Evolutionary conservation across 73 alveolate species (phyloP).

Genomic region (Symbiodinium natans): DNA sequence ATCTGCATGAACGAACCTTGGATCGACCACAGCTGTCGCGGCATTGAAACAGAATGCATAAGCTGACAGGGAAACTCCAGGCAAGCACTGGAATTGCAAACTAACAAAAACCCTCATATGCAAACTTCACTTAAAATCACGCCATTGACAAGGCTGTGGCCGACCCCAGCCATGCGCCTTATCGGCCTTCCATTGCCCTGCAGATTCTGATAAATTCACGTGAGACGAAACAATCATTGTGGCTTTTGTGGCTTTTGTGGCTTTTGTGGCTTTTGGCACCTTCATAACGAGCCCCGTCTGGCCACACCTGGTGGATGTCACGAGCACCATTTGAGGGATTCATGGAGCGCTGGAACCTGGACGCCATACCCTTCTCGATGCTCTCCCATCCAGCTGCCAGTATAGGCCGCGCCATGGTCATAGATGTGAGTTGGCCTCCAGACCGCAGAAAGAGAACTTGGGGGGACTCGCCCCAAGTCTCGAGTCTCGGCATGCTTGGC

Average conservation of each 20-base stretch:
- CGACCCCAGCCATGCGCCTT: slow-evolving; percentile 90
- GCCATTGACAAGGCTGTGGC: slow-evolving; percentile 2
- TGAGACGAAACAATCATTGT: too few species aligned
- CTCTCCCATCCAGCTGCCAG: slow-evolving; percentile 81
- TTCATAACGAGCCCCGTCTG: slow-evolving; percentile 91
- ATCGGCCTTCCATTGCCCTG: slow-evolving; percentile 84
- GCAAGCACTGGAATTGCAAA: neutral
- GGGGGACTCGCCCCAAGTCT: neutral
- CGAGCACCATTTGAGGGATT: too few species aligned
- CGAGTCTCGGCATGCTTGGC: neutral
- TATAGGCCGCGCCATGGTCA: slow-evolving; percentile 86
- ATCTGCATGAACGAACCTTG: slow-evolving; percentile 86
- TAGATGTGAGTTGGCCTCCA: slow-evolving; percentile 69
- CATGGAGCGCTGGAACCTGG: neutral
- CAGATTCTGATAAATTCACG: neutral
- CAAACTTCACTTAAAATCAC: neutral
- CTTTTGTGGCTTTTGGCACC: too few species aligned
- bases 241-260: too few species aligned
- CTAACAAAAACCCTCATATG: too few species aligned
- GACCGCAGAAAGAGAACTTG: neutral
- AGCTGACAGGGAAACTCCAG: neutral
- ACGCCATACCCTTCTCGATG: slow-evolving; percentile 81
- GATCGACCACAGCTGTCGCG: too few species aligned
- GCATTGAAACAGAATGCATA: too few species aligned
- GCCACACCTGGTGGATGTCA: slow-evolving; percentile 85